Base-by-base conservation (phyloP, 192 early-diverging fungal genomes). In the Coemansia sp. region DNA sequence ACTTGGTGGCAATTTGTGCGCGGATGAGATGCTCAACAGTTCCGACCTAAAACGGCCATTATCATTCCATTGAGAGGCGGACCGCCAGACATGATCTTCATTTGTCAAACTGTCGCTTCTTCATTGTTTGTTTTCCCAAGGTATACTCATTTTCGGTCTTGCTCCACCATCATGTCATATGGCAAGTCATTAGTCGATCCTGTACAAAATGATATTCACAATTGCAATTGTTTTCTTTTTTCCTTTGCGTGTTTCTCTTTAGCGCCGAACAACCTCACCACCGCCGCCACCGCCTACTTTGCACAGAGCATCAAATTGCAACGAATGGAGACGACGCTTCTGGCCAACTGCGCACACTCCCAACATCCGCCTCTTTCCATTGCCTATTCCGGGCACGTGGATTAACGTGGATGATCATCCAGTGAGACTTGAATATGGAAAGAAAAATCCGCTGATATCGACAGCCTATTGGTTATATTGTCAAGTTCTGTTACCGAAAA, bases 371-470 rank as follows among this genome's bases (percentile, higher is more conserved):
- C 34, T 39, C 18, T 21, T 59, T 59, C 36, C 12, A 16, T 38
- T 59, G 35, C 57, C 35, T 38, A 59, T 26, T 59, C 35, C 35
- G 20, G 35, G 35, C 57, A 59, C 57, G 35, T 38, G 57, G 15
- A 38, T 36, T 7, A 16, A n/a, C 9, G 57, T 34, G 10, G 24
- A 53, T 53, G 51, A 53, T 53, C 51, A 7, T 49, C 24, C 24
- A 26, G 24, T 26, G 51, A 23, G 20, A 9, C 51, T 26, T 6
- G 14, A 53, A 26, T 53, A 14, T 49, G 51, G 51, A 10, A 53
- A 26, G 51, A 10, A 23, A 23, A 53, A 53, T 23, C 16, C 23
- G 24, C 20, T 18, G 11, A 10, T 53, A 15, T 1, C 16, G 23
- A 26, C 9, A 16, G 23, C 24, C 24, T 26, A 53, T 53, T 53